A percentile compares a stretch with the other conserved stretches of the same genome.
phyloP scores from a whole-genome alignment of 441 rosid species.

The Macaranga tanarius region DNA sequence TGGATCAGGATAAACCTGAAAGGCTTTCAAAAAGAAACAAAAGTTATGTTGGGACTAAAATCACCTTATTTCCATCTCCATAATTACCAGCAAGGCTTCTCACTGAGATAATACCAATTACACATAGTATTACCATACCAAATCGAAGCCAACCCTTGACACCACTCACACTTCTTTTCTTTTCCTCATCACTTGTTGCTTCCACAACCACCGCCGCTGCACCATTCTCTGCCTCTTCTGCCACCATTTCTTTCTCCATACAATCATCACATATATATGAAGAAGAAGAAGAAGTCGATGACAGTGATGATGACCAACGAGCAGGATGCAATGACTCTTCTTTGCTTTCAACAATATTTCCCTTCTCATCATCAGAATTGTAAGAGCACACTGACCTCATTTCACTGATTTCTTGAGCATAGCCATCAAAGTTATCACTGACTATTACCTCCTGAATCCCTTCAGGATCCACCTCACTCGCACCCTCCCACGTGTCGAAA shows the following conservation, averaged over 20 bases:
- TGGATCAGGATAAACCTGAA: not conserved
- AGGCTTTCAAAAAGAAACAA: not conserved
- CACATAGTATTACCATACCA: slow-evolving; percentile 14
- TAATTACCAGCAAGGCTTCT: slow-evolving; percentile 15
- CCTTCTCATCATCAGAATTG: slow-evolving; percentile 32
- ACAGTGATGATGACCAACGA: slow-evolving; percentile 12
- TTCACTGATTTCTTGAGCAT: slow-evolving; percentile 27
- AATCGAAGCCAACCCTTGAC: slow-evolving; percentile 24
- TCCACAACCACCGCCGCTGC: not conserved
- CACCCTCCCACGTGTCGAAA: slow-evolving; percentile 27
- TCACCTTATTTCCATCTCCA: slow-evolving; percentile 22
- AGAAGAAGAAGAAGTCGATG: slow-evolving; percentile 10
- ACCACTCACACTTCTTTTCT: not conserved
- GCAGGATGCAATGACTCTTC: slow-evolving; percentile 7
- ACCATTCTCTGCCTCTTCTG: slow-evolving; percentile 14
- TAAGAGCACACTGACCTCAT: slow-evolving; percentile 33
- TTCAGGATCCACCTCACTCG: slow-evolving; percentile 20
- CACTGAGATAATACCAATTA: slow-evolving; percentile 22
- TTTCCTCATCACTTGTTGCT: slow-evolving; percentile 15
- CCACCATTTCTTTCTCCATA: slow-evolving; percentile 15
- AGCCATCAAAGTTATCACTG: slow-evolving; percentile 12
- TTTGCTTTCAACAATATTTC: slow-evolving; percentile 13
- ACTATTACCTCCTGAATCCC: slow-evolving; percentile 16
- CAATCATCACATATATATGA: slow-evolving; percentile 19
- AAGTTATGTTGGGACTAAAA: slow-evolving; percentile 45